Conservation (phyloP, 1,284 basidiomycete genomes). For the Mycena sp. region DNA sequence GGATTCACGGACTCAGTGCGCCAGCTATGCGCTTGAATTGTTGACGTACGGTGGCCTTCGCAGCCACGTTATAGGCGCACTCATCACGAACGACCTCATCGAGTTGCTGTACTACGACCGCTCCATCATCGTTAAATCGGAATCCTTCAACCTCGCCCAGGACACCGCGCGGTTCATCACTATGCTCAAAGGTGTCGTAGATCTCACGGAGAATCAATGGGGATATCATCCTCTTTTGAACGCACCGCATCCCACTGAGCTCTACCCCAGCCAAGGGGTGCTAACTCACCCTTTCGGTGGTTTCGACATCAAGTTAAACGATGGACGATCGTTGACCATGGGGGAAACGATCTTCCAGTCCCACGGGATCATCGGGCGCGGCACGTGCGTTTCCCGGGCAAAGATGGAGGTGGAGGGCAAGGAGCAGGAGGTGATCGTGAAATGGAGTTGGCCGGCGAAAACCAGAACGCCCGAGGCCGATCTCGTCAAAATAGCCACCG, state of each 20-base stretch:
- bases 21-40: not conserved
- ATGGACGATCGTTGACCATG: not conserved
- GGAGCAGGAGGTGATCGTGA: not conserved
- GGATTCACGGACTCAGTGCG: no score
- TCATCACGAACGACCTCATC: constrained; percentile 4
- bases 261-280: not conserved
- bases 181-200: not conserved
- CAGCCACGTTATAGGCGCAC: not conserved
- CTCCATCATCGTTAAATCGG: constrained; percentile 9
- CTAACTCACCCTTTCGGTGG: not conserved
- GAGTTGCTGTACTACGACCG: constrained; percentile 17
- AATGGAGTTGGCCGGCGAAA: constrained; percentile 1
- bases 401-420: not conserved
- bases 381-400: not conserved
- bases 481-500: not conserved
- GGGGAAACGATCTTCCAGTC: constrained; percentile 2
- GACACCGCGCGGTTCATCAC: constrained; percentile 2
- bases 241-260: not conserved
- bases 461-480: not conserved
- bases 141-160: not conserved
- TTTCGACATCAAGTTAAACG: not conserved
- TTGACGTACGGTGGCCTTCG: not conserved
- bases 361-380: constrained; percentile 4
- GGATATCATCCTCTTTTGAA: not conserved
- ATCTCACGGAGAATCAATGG: not conserved